Percentiles rank a stretch among this genome's conserved stretches.
These are phyloP conservation scores for Diutina scorzettiae DNA, from an alignment of 1,139 yeast genomes.

Conservation along the genomic window DNA sequence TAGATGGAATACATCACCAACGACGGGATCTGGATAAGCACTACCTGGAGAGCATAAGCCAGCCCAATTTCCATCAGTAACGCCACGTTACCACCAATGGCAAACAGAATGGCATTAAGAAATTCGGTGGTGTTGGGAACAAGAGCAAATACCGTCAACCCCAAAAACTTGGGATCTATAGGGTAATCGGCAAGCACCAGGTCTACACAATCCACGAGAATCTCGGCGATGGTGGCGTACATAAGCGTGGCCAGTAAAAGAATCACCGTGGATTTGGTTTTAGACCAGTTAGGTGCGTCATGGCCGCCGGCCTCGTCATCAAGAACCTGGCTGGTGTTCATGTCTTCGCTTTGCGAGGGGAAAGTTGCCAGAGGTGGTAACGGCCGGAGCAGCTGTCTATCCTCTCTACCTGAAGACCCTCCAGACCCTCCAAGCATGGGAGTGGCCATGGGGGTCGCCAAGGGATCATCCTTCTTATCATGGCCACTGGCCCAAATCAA, in stretches of 20 bases:
- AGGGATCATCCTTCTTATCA: constrained; percentile 11
- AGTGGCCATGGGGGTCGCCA: neutral
- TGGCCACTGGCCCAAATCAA: constrained; percentile 76
- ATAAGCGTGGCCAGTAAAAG: constrained; percentile 72
- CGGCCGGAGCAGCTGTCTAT: neutral
- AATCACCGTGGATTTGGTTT: constrained; percentile 75
- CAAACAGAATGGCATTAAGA: constrained; percentile 92
- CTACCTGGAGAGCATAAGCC: constrained; percentile 96
- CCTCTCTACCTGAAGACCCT: neutral
- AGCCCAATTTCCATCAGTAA: constrained; percentile 96
- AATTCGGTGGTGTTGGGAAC: constrained; percentile 97
- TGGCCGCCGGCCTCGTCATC: constrained; percentile 41
- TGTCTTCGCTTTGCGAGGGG: neutral
- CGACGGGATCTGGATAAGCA: constrained; percentile 85
- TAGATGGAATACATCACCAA: constrained; percentile 67
- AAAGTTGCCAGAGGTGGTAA: neutral
- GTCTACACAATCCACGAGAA: constrained; percentile 88
- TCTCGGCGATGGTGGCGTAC: constrained; percentile 91
- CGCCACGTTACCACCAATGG: constrained; percentile 92
- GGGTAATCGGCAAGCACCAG: constrained; percentile 68
- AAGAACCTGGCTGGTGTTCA: neutral
- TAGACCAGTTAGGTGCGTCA: constrained; percentile 96
- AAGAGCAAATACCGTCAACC: constrained; percentile 86
- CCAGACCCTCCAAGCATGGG: neutral
- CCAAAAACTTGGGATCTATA: constrained; percentile 80